Conservation (phyloP, 2,329 filamentous ascomycete genomes). For the Cytospora piceae region DNA sequence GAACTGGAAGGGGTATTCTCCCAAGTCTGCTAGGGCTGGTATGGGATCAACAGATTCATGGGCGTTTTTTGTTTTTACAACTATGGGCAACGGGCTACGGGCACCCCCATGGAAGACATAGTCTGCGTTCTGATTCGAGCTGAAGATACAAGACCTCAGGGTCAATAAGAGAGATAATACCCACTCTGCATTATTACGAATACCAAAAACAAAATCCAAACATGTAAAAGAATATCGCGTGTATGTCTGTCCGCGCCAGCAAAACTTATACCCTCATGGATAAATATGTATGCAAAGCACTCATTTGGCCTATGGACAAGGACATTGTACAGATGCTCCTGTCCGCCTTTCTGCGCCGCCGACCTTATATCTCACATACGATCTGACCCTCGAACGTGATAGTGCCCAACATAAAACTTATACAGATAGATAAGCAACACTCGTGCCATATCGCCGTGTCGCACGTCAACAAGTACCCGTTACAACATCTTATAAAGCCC, state of each 20-base stretch:
- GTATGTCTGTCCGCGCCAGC: neutral
- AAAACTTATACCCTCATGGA: neutral
- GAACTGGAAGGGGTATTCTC: neutral
- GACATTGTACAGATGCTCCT: conserved; percentile 9
- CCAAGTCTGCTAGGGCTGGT: conserved; percentile 18
- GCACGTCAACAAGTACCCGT: neutral
- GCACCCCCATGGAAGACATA: neutral
- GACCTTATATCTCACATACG: neutral
- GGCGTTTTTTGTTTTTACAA: conserved; percentile 12
- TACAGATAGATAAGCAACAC: conserved; percentile 18
- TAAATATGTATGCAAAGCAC: neutral
- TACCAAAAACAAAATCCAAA: conserved; percentile 4
- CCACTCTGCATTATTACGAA: conserved; percentile 12
- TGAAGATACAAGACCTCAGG: conserved; percentile 26
- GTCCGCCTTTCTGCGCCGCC: conserved; percentile 14
- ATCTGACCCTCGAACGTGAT: conserved; percentile 9
- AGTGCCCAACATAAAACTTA: conserved; percentile 11
- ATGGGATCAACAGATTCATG: conserved; percentile 6
- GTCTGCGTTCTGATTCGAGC: conserved; percentile 9
- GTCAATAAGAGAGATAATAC: conserved; percentile 19
- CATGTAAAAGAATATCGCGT: neutral
- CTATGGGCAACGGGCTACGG: conserved; percentile 5
- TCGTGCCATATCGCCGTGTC: neutral
- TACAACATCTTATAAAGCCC: conserved; percentile 2
- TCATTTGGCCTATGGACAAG: conserved; percentile 16